Base-by-base conservation (phyloP, 441 rosid species). In the Pelargonium fulgidum region DNA sequence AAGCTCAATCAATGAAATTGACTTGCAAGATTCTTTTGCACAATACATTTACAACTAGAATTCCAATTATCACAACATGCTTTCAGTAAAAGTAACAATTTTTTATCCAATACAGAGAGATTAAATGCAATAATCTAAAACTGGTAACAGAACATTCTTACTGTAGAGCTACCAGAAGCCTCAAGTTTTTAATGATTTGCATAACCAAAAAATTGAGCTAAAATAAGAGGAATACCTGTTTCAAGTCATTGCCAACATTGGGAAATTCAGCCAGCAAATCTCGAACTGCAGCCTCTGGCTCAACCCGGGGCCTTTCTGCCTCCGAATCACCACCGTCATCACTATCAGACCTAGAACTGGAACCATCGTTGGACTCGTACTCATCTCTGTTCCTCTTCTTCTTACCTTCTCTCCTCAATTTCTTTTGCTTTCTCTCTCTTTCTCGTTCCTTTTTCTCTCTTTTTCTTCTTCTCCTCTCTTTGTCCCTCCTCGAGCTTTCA, bases 211-310 rank as follows among this genome's bases (percentile, higher is more conserved):
- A 48, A 13, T 13, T 48, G 6, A 12, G 56, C 56, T 1, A 48
- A 48, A n/a, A 48, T 29, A 29, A 14, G 19, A 12, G 13, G 24
- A 68, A 65, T 80, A 85, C 97, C 91, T 82, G 93, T 71, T 77
- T 87, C 84, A 93, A 74, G 78, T 89, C 99, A 70, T 71, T 76
- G 41, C 83, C 89, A 70, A 88, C 88, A 58, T 77, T 67, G 41
- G 96, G 96, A 64, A 88, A 93, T 69, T 89, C 88, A 22, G 36
- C 47, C 1, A 93, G 70, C 84, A 89, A 71, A 68, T 80, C 84
- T 56, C 79, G 73, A 2, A 86, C 81, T 39, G 78, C 87, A 62
- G 62, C 78, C 77, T 81, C 87, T 29, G 96, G 87, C 14, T 71
- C 77, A 68, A 79, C 68, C 41, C 69, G 70, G 16, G 58, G 68